phyloP scores from a whole-genome alignment of 1,284 basidiomycete genomes.

The Fomes fomentarius region DNA sequence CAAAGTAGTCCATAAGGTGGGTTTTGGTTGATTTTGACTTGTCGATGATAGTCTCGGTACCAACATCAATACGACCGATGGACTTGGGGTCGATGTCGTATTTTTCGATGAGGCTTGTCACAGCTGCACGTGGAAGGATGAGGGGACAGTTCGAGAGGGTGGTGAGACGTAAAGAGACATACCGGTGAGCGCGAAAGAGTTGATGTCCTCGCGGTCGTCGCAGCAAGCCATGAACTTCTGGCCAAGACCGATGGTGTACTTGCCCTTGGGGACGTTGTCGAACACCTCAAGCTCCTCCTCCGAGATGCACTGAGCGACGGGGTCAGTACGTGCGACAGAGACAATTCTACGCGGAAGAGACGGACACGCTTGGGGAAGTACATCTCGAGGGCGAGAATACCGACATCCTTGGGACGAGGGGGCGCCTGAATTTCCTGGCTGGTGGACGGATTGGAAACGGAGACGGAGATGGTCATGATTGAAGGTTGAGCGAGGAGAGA shows the following conservation, averaged over 20 bases:
- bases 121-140: conserved; percentile 50
- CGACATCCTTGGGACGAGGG: conserved; percentile 85
- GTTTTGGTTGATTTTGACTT: conserved; percentile 99
- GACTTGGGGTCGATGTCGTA: conserved; percentile 96
- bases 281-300: conserved; percentile 94
- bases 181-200: conserved; percentile 97
- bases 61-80: conserved; percentile 97
- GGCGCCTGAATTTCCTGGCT: conserved; percentile 33
- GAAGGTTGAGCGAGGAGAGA: conserved; percentile 15
- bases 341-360: conserved; percentile 31
- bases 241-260: conserved; percentile 99
- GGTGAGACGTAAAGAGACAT: conserved; percentile 32
- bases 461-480: conserved; percentile 38
- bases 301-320: conserved; percentile 77
- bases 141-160: conserved; percentile 3
- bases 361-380: conserved; percentile 91
- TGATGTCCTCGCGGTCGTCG: conserved; percentile 98
- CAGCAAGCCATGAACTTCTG: conserved; percentile 99
- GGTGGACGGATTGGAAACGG: conserved; percentile 31
- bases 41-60: conserved; percentile 99
- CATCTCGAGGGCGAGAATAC: conserved; percentile 90
- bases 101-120: conserved; percentile 88
- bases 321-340: conserved; percentile 6
- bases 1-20: conserved; percentile 97
- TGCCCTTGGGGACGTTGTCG: conserved; percentile 94